Evolutionary conservation across 2,329 filamentous ascomycete species (phyloP).

Genomic region (Colletotrichum caudatum): DNA sequence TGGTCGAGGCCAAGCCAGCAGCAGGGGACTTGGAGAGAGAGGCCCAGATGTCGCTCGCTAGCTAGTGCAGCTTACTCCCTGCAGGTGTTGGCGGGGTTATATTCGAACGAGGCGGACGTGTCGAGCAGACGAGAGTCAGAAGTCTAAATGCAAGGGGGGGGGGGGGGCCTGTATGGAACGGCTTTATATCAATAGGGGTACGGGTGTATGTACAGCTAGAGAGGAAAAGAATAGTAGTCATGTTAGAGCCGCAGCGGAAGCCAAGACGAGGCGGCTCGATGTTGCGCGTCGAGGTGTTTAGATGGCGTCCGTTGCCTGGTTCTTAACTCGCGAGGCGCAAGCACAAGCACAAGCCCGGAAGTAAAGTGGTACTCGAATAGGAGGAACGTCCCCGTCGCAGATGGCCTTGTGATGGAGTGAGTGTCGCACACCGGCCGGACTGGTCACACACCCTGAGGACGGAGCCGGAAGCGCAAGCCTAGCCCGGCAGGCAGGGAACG

Average conservation of each 20-base stretch:
- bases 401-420: conserved; percentile 13
- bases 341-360: background rate
- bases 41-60: background rate
- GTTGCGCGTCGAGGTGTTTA: conserved; percentile 9
- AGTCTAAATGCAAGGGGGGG: background rate
- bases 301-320: conserved; percentile 10
- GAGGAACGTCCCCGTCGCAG: background rate
- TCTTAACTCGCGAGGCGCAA: conserved; percentile 3
- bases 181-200: conserved; percentile 22
- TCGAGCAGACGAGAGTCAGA: background rate
- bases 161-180: conserved; percentile 15
- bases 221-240: background rate
- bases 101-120: background rate
- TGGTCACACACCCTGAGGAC: conserved; percentile 15
- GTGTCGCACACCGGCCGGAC: conserved; percentile 16
- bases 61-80: conserved; percentile 29
- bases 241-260: conserved; percentile 7
- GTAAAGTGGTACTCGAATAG: background rate
- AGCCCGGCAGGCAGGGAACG: background rate
- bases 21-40: conserved; percentile 20
- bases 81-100: background rate
- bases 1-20: conserved; percentile 27
- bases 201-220: background rate
- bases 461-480: conserved; percentile 4
- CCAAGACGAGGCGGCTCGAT: conserved; percentile 31